These are phyloP conservation scores for Epichloe gansuensis DNA, from an alignment of 2,329 filamentous ascomycete species.

Conservation along the genomic window DNA sequence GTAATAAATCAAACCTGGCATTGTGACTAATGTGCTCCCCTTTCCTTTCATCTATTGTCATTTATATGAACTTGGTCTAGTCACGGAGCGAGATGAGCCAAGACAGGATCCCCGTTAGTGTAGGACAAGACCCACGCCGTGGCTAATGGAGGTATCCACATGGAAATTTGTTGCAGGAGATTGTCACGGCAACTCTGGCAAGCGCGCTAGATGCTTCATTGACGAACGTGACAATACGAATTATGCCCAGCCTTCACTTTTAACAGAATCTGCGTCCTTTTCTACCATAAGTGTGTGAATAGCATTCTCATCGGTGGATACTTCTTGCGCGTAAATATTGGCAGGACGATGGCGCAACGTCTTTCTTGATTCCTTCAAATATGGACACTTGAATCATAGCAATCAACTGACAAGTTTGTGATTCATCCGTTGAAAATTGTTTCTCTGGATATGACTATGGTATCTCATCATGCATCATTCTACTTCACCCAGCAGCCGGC, in stretches of 20 bases:
- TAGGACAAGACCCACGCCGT: neutral
- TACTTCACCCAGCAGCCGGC: conserved; percentile 1
- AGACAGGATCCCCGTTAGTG: neutral
- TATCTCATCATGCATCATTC: conserved; percentile 7
- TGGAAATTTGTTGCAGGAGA: neutral
- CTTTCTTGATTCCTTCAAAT: neutral
- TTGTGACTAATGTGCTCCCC: neutral
- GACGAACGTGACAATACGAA: too few species aligned
- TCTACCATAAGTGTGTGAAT: neutral
- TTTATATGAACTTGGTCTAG: neutral
- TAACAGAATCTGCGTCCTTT: neutral
- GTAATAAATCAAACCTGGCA: too few species aligned
- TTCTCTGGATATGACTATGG: neutral
- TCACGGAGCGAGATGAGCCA: neutral
- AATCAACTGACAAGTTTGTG: neutral
- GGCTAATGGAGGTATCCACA: neutral
- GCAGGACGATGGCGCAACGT: neutral
- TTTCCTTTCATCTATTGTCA: neutral
- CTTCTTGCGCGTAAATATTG: neutral
- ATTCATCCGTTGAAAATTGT: neutral
- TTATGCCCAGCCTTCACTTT: too few species aligned
- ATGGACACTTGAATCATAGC: neutral
- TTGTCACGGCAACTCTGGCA: conserved; percentile 2
- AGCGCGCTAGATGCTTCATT: neutral
- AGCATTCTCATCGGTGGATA: neutral